Evolutionary conservation across 2,329 filamentous ascomycete species (phyloP).

Genomic region (Colletotrichum lindemuthianum): DNA sequence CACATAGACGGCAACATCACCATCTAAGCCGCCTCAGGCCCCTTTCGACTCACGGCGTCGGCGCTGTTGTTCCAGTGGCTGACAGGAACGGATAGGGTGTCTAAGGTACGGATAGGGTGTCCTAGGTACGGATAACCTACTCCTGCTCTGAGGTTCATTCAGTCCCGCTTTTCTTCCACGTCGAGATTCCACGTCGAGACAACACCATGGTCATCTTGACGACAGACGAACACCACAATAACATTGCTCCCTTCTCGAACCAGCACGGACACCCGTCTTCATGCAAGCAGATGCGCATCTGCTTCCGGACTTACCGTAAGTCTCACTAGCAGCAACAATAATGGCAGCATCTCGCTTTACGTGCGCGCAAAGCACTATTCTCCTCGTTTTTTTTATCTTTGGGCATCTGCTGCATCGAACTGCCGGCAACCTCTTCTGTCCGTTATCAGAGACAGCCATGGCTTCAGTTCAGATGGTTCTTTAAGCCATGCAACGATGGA

Average conservation of each 20-base stretch:
- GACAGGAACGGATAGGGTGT: conserved; percentile 13
- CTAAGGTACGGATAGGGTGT: too few species aligned
- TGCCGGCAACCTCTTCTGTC: background rate
- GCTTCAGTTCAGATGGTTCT: conserved; percentile 8
- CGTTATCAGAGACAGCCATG: background rate
- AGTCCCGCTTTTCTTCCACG: too few species aligned
- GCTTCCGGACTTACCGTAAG: conserved; percentile 6
- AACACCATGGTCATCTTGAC: background rate
- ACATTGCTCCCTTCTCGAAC: background rate
- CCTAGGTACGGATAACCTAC: too few species aligned
- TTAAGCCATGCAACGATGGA: conserved; percentile 16
- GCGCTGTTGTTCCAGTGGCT: too few species aligned
- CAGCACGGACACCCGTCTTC: background rate
- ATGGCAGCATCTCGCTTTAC: too few species aligned
- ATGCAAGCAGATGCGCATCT: conserved; percentile 15
- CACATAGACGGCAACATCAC: too few species aligned
- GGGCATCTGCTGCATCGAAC: too few species aligned
- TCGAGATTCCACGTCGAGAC: too few species aligned
- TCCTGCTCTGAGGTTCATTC: too few species aligned
- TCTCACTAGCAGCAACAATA: background rate
- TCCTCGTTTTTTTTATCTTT: background rate
- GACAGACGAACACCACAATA: conserved; percentile 5
- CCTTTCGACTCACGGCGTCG: background rate
- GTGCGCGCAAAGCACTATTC: background rate
- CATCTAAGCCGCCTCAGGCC: conserved; percentile 4